Percentiles rank a stretch among this genome's conserved stretches.
Conservation (phyloP, 1,139 yeast species). For the Yamadazyma jaroonii region DNA sequence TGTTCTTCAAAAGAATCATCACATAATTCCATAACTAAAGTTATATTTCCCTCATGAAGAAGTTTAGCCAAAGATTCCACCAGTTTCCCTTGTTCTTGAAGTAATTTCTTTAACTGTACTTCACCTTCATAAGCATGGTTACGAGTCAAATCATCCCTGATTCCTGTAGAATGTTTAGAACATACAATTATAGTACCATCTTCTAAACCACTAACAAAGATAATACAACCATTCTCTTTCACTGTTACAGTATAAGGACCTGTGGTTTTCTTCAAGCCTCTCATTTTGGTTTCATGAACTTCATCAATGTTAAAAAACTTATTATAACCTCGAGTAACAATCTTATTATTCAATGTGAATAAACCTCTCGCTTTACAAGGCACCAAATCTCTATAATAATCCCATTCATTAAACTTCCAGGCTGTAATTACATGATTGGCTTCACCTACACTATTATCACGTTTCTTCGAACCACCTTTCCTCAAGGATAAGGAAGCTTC, state of each 20-base stretch:
- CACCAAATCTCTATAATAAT: constrained; percentile 55
- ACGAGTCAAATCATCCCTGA: constrained; percentile 47
- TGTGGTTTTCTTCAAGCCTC: constrained; percentile 42
- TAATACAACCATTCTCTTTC: constrained; percentile 93
- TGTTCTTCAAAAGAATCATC: constrained; percentile 96
- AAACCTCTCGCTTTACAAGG: constrained; percentile 85
- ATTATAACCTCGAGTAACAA: constrained; percentile 86
- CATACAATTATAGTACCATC: constrained; percentile 79
- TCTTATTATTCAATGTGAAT: constrained; percentile 54
- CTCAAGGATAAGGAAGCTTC: constrained; percentile 18
- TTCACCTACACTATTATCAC: constrained; percentile 16
- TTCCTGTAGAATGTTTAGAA: constrained; percentile 87
- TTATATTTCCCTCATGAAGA: constrained; percentile 52
- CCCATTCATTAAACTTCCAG: constrained; percentile 93
- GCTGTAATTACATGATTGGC: constrained; percentile 19
- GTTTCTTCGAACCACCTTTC: constrained; percentile 22
- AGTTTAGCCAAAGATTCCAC: constrained; percentile 52
- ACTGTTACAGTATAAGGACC: constrained; percentile 84
- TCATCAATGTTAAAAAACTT: constrained; percentile 88
- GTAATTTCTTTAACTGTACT: constrained; percentile 51
- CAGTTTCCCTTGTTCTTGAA: constrained; percentile 37
- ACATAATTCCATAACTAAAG: constrained; percentile 92
- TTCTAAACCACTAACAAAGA: constrained; percentile 71
- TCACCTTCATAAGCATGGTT: constrained; percentile 82
- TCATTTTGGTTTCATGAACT: constrained; percentile 49